Evolutionary conservation across 2,329 filamentous ascomycete species (phyloP), one percentile per base, ranked within the genome.

Genomic region (Curvularia eragrostidis): DNA sequence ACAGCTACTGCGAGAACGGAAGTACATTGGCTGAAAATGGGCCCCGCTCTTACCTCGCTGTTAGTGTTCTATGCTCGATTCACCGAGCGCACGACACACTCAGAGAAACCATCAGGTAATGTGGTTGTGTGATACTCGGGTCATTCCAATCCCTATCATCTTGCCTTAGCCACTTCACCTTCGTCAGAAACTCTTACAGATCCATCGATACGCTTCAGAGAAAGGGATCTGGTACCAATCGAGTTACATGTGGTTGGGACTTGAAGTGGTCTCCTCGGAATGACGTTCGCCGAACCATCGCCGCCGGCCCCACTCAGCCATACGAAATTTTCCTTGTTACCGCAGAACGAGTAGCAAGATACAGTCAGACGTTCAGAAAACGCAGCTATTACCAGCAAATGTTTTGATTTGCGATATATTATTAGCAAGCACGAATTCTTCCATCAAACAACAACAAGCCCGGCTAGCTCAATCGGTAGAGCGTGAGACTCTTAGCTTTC

Each of bases 401-500:
- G 0, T 13, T 18, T 4, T 15, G 2, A 5, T 4, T 2, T 8
- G 10, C 13, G 3, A 41, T 43, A 48, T 15, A 19, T 1, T 0
- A 2, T 2, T 15, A 13, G 3, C 13, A 56, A 49, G 5, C 2
- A 2, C 0, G 0, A 0, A 1, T 5, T 18, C 13, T 10, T 42
- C 15, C 54, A 59, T 53, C 54, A 46, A 56, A 41, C 47, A 56
- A 41, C 41, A 56, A 23, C 41, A 56, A 52, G 53, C 57, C 48
- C 43, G 48, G 53, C 46, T 59, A 56, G 48, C 52, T 72, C 71
- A 76, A 76, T 76, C 74, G 75, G 74, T 76, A 77, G 74, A 75
- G 74, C 74, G 73, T 77, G 69, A 76, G 74, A 75, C 74, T 77
- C 74, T 77, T 76, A 76, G 57, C 34, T 34, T 39, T 63, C 54